Conservation (phyloP, 139 green algal genomes). For the Haematococcus lacustris region DNA sequence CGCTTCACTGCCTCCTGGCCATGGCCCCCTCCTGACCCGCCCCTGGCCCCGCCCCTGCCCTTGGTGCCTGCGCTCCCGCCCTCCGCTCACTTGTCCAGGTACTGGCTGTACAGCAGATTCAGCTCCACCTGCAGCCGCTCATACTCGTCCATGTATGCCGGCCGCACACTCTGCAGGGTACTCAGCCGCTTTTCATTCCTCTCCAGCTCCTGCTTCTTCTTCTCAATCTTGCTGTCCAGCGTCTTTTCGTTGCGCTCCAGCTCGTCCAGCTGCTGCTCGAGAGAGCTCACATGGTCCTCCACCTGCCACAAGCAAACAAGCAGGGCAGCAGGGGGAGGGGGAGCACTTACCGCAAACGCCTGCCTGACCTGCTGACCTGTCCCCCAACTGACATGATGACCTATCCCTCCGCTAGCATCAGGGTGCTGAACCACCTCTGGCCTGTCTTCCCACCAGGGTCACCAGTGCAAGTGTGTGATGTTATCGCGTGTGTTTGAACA, state of each 20-base stretch:
- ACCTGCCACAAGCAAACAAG: conserved; percentile 23
- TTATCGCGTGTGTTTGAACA: no score
- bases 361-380: no score
- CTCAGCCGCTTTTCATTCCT: conserved; percentile 67
- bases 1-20: no score
- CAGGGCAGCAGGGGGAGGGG: background rate
- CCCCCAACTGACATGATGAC: no score
- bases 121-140: conserved; percentile 72
- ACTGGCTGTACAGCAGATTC: conserved; percentile 47
- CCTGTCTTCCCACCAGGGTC: no score
- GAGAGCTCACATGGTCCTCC: conserved; percentile 30
- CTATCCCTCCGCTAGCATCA: no score
- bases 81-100: conserved; percentile 37
- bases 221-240: conserved; percentile 57
- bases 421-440: no score
- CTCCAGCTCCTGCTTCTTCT: conserved; percentile 69
- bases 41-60: no score
- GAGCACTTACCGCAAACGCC: no score
- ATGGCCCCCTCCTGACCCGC: no score
- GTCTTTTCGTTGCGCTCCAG: conserved; percentile 52
- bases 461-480: no score
- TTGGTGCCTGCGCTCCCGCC: no score
- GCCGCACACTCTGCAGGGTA: conserved; percentile 53
- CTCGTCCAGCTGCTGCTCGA: conserved; percentile 51
- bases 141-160: conserved; percentile 82